These are phyloP conservation scores for Talaromyces adpressus DNA, from an alignment of 495 filamentous ascomycete genomes.

Conservation along the genomic window DNA sequence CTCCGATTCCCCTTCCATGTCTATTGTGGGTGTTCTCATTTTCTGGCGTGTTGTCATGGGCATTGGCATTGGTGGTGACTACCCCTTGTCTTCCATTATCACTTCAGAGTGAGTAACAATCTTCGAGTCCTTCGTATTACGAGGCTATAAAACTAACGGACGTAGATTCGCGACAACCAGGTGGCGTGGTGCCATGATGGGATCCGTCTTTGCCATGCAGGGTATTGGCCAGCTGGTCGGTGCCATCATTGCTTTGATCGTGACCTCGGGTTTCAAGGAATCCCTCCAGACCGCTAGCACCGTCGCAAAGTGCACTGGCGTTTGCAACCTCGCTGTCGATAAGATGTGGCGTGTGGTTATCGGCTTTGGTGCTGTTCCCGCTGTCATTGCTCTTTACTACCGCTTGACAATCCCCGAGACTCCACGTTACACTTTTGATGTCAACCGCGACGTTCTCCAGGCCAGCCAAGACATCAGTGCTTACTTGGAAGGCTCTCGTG, in stretches of 20 bases:
- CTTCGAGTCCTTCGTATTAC: slow-evolving; percentile 6
- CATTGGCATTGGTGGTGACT: slow-evolving; percentile 80
- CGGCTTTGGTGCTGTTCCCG: slow-evolving; percentile 75
- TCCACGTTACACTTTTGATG: slow-evolving; percentile 77
- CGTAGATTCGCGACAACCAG: slow-evolving; percentile 70
- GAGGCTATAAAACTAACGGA: background rate
- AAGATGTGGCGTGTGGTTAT: slow-evolving; percentile 82
- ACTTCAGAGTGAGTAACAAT: slow-evolving; percentile 58
- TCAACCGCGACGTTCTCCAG: slow-evolving; percentile 64
- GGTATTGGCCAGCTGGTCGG: slow-evolving; percentile 69
- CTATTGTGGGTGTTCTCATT: slow-evolving; percentile 69
- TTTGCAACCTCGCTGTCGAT: slow-evolving; percentile 64
- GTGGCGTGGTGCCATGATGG: slow-evolving; percentile 86
- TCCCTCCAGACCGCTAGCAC: slow-evolving; percentile 46
- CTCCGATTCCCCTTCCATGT: slow-evolving; percentile 59
- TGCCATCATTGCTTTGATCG: slow-evolving; percentile 63
- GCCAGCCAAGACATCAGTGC: slow-evolving; percentile 58
- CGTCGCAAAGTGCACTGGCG: slow-evolving; percentile 50
- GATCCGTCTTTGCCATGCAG: slow-evolving; percentile 79
- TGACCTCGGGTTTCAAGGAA: slow-evolving; percentile 66
- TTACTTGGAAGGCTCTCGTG: slow-evolving; percentile 49
- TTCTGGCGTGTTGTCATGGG: slow-evolving; percentile 91
- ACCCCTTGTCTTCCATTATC: slow-evolving; percentile 78
- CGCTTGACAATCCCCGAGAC: slow-evolving; percentile 86
- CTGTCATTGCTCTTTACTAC: slow-evolving; percentile 70